Percentiles rank a stretch among this genome's conserved stretches.
Evolutionary conservation across 768 basidiomycete species (phyloP).

Genomic region (Lanmaoa pseudosensibilis): DNA sequence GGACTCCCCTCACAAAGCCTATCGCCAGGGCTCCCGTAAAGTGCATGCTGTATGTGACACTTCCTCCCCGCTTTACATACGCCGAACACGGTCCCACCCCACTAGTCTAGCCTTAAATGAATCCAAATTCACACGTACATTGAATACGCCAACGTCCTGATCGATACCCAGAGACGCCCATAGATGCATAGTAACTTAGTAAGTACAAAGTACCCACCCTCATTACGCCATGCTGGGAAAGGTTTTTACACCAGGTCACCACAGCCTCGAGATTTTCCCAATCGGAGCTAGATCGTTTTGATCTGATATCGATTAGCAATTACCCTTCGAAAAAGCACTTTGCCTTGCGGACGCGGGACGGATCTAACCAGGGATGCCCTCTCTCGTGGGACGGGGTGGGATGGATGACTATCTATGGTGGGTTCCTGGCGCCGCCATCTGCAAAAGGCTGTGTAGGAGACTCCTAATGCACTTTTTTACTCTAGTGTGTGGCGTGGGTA

Average conservation of each 20-base stretch:
- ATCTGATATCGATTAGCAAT: constrained; percentile 22
- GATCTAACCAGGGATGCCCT: constrained; percentile 1
- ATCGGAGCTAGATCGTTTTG: constrained; percentile 19
- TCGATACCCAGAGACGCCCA: background rate
- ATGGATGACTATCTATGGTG: background rate
- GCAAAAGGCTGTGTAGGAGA: background rate
- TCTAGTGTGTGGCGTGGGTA: background rate
- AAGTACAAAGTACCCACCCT: background rate
- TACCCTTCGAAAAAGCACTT: background rate
- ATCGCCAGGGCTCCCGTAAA: background rate
- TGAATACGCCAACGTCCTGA: background rate
- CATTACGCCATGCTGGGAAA: background rate
- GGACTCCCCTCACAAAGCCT: background rate
- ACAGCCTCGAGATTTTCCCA: background rate
- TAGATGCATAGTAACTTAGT: background rate
- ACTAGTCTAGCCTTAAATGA: background rate
- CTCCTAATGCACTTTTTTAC: background rate
- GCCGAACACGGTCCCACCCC: background rate
- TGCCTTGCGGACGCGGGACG: constrained; percentile 5
- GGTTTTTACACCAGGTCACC: background rate
- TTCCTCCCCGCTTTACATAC: background rate
- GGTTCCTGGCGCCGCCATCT: background rate
- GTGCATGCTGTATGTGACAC: background rate
- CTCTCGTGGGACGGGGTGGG: background rate
- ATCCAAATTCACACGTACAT: background rate